Conservation (phyloP, 2,329 filamentous ascomycete species). For the Ploettnerulaceae sp. region DNA sequence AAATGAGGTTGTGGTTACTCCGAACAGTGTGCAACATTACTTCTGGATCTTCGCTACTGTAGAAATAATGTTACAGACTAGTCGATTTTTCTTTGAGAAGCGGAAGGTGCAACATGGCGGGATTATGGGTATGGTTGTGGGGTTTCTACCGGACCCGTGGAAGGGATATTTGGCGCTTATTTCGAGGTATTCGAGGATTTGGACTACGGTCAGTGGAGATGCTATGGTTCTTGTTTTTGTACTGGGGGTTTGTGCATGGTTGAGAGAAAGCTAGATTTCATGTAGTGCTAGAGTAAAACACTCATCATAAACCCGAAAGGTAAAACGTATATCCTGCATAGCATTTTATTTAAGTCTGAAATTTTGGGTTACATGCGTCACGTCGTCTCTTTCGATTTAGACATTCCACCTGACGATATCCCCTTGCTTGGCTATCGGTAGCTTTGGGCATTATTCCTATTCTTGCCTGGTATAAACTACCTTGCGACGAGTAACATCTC, state of each 20-base stretch:
- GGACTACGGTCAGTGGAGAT: conserved; percentile 65
- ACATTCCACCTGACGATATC: no score
- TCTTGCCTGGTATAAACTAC: no score
- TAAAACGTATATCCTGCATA: no score
- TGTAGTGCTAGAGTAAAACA: no score
- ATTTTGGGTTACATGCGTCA: no score
- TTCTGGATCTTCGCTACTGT: conserved; percentile 79
- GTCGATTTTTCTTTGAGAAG: conserved; percentile 65
- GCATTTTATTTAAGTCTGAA: no score
- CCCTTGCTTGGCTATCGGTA: no score
- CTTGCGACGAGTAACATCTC: no score
- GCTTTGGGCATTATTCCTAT: no score
- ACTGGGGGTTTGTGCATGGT: conserved; percentile 42
- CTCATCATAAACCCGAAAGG: no score
- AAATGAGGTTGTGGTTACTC: conserved; percentile 31
- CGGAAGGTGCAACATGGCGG: conserved; percentile 51
- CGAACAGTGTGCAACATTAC: conserved; percentile 46
- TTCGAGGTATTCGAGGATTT: conserved; percentile 65
- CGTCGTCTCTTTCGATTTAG: no score
- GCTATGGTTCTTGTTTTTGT: conserved; percentile 75
- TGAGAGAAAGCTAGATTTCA: conserved; percentile 21
- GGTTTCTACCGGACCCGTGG: conserved; percentile 61
- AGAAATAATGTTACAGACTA: conserved; percentile 67
- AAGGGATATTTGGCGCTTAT: conserved; percentile 56
- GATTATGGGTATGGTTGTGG: conserved; percentile 57